Base-by-base conservation (phyloP, 1,284 basidiomycete species). In the Naganishia sp. region DNA sequence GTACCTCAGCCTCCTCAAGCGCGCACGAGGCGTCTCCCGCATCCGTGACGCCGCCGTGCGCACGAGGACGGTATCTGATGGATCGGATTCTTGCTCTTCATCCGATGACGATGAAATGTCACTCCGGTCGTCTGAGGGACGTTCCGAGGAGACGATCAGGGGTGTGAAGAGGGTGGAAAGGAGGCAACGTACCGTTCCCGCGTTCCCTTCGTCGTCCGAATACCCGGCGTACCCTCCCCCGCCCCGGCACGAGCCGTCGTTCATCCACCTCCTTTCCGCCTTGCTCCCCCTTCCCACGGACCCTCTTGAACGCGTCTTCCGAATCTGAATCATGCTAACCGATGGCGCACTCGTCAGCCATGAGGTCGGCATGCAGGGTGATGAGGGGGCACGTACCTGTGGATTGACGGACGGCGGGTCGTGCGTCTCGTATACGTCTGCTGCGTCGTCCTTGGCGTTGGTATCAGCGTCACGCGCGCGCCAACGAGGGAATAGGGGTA, bases 1-100 rank as follows among this genome's bases (percentile, higher is more conserved):
- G 21, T 76, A 77, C 54, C 81, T 76, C 10, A 83, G 71, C 23
- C 82, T 70, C 1, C 82, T 71, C 11, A 83, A 69, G 3, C 80
- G 72, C 9, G 80, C 79, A 28, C 78, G 71, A 1, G 80, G 75
- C 1, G 79, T 79, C 69, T 83, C 82, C 10, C 41, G 35, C 17
- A 46, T 63, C 2, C 61, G 51, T n/a, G 47, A 52, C 10, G 61
- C 45, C 0, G 52, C 53, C 0, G 52, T 47, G 32, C 61, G 52
- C 17, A 51, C 51, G 6, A 45, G 46, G 11, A 53, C 6, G 61
- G 53, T 53, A 32, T 63, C 47, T 11, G 25, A 41, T 15, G 53
- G 50, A 5, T 45, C 53, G 1, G 43, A 32, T 23, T 49, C 35
- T 5, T 31, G 46, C 3, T 49, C 58, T 6, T 50, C 58, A 23